Base-by-base conservation (phyloP, 2,329 filamentous ascomycete species). In the Aspergillus sp. region DNA sequence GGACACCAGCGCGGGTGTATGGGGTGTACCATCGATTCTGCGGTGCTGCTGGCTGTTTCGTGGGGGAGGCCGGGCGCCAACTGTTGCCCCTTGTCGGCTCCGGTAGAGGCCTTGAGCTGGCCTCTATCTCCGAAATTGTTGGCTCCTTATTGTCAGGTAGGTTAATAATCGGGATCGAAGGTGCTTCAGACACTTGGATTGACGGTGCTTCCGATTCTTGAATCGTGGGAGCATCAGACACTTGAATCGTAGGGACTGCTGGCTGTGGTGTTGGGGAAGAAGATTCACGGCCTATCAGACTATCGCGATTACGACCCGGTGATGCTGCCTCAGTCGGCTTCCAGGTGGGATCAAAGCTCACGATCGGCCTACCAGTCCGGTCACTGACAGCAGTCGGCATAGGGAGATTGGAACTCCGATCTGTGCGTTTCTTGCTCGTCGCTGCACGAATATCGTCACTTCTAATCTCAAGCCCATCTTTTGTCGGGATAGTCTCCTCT, bases 351-450 rank as follows among this genome's bases (percentile, higher is more conserved):
- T 95, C 81, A 78, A 97, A 97, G 79, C 91, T 97, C 77, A 97
- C 91, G 76, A 97, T 97, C 54, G 91, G 91, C 65, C 91, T 83
- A 60, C 89, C 89, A 60, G 87, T 86, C 63, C 80, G 86, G 73
- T 96, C 86, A 73, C 90, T 96, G 69, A 97, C 90, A 62, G 88
- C 85, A 47, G 87, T 88, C 55, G 91, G 91, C 62, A 86, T 91
- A 23, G 90, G 91, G 53, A 97, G 76, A 65, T 88, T 94, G 49
- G 83, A 72, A 69, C 90, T 96, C 63, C 90, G 84, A 68, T 95
- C 89, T 66, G 83, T 90, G 54, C 93, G 75, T 65, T 77, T 85
- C 81, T 94, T 94, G 70, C 87, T 93, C 6, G 91, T 97, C 47
- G 91, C 91, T 56, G 87, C 82, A 50, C 88, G 83, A 55, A 97